phyloP scores from a whole-genome alignment of 2,329 filamentous ascomycete genomes.

The Aspergillus sp. region DNA sequence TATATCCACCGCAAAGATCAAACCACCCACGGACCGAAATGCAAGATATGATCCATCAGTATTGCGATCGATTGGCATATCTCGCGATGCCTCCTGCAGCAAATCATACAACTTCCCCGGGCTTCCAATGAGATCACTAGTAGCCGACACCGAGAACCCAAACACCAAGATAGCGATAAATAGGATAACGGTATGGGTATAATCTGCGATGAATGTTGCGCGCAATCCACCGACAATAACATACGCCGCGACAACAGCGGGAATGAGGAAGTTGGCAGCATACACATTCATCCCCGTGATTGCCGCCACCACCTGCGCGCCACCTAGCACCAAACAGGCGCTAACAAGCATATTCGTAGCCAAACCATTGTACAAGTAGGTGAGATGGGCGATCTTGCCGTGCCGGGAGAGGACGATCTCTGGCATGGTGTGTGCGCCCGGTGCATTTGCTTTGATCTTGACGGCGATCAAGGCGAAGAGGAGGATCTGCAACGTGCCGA shows the following conservation, averaged over 20 bases:
- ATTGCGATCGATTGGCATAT: constrained; percentile 35
- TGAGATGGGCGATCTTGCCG: constrained; percentile 41
- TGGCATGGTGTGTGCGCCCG: constrained; percentile 47
- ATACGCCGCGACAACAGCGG: constrained; percentile 42
- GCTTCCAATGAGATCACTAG: constrained; percentile 34
- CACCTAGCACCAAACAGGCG: constrained; percentile 42
- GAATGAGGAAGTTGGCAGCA: constrained; percentile 45
- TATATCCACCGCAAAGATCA: constrained; percentile 42
- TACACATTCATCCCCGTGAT: constrained; percentile 48
- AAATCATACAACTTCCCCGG: constrained; percentile 41
- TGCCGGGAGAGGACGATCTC: constrained; percentile 46
- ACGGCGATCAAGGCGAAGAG: constrained; percentile 46
- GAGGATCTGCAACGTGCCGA: constrained; percentile 44
- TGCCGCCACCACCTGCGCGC: constrained; percentile 42
- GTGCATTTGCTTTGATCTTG: constrained; percentile 45
- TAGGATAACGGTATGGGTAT: constrained; percentile 45
- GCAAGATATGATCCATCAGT: constrained; percentile 41
- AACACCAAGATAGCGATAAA: constrained; percentile 45
- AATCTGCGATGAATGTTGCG: constrained; percentile 47
- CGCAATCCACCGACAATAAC: constrained; percentile 45
- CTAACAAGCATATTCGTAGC: constrained; percentile 47
- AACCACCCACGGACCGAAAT: constrained; percentile 37
- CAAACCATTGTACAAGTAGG: constrained; percentile 44
- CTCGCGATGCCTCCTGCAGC: constrained; percentile 33
- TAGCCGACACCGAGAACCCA: constrained; percentile 40